Base-by-base conservation (phyloP, 257 asterid genomes). In the Cynanchum wilfordii region DNA sequence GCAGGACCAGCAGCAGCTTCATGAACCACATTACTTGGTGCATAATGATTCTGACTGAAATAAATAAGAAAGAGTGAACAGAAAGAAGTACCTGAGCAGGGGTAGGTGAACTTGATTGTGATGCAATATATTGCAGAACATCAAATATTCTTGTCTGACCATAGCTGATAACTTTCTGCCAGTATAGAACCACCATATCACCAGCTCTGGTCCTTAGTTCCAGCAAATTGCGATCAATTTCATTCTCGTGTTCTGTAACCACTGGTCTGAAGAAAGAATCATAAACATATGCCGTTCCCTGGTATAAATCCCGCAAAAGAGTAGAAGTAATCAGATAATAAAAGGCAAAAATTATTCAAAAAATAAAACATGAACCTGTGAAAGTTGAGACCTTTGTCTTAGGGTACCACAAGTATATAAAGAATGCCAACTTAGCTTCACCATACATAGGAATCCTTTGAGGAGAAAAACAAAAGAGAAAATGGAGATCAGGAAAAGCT, bases 391-490 rank as follows among this genome's bases (percentile, higher is more conserved):
- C 99, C 97, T 89, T 89, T 12, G 97, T 94, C 84, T 91, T 94
- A 63, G 99, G 99, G 79, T 69, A 89, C 99, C 97, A 91, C 83
- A 91, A 74, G 89, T 91, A 94, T 77, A 91, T 86, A 76, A 91
- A 84, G 88, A 94, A 91, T 71, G 97, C 99, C 91, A 94, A 71
- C 84, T 94, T 94, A 72, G 97, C 97, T 88, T 94, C 99, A 77
- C 96, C 89, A 73, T 94, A 91, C 96, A 94, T 88, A 47, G 98
- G 98, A 83, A 94, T 80, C 99, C 97, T 94, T 80, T 79, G 80
- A 36, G 19, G 8, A 63, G 24, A 71, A 66, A 66, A 78, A 47
- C 25, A 38, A 25, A 19, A 75, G 22, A 45, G 16, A 58, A 49
- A 44, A 45, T 2, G 54, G 22, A 47, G 20, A 13, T 50, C 16